Evolutionary conservation across 768 basidiomycete species (phyloP), one percentile per base, ranked within the genome.

Genomic region (Leccinum subgranulosum): DNA sequence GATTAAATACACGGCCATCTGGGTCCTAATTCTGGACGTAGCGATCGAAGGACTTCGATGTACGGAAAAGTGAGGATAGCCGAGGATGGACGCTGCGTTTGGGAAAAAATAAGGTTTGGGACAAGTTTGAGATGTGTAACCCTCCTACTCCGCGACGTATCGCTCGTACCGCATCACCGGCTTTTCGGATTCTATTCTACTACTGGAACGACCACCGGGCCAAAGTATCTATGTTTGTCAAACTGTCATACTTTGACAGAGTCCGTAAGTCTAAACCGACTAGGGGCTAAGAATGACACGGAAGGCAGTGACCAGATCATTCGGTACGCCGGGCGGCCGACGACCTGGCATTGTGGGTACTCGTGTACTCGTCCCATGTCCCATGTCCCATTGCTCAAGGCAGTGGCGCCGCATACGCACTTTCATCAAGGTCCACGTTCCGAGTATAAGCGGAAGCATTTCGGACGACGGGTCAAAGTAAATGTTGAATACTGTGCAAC

Each of bases 1-100:
- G 49, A 59, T 64, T 70, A 64, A 61, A 70, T 70, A 72, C 39
- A 55, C 29, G 21, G 9, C 12, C 31, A 51, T 57, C 5, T 28
- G 41, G 34, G 9, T 39, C 45, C 60, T 53, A 58, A 60, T 54
- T 49, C 48, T 41, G 49, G 36, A 25, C 29, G 14, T 59, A 55
- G 54, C 51, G 36, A 65, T 51, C 17, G 41, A 60, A 62, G 51
- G 3, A 21, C 41, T 9, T n/a, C 21, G 12, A 39, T n/a, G 36
- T n/a, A 51, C 12, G 7, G 23, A 28, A 59, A 54, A 14, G 17
- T 9, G 12, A 33, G 5, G 12, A 61, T n/a, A 57, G 25, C 67
- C 56, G 53, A 56, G 46, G 48, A 51, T n/a, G 34, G 51, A n/a
- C n/a, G 31, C 14, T 50, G 23, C 17, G 51, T 46, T 51, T 49